Evolutionary conservation across 2,329 filamentous ascomycete species (phyloP), one percentile per base, ranked within the genome.

Genomic region (Sclerotiophoma versabilis): DNA sequence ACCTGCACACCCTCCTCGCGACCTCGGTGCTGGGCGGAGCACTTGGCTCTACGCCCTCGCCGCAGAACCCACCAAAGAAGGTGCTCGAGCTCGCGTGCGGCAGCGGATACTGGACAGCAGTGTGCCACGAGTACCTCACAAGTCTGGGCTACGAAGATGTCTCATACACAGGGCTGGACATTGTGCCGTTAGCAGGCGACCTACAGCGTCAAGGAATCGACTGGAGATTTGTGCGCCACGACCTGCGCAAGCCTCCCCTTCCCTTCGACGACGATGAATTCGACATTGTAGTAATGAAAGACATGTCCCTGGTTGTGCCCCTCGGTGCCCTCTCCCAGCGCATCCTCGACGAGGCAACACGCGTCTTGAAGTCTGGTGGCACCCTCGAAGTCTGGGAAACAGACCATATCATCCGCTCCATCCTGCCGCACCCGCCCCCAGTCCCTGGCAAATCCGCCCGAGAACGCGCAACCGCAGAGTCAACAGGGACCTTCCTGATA

Each of bases 21-120:
- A 88, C 91, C 63, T 87, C 91, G 68, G 84, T 96, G 27, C 92
- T 95, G 66, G 91, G 92, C 37, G 86, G 86, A 10, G 90, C 92
- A 0, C 83, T 95, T 50, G 93, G 90, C 75, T 89, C 88, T 8
- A 87, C 89, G 1, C 80, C 81, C 25, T 82, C 91, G 48, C 78
- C 82, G 36, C 82, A 85, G 59, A 85, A 85, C 39, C 87, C 90
- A 17, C 93, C 93, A 0, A 83, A 83, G 65, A 62, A 62, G 60
- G 88, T 98, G 23, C 81, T 98, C 20, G 93, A 98, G 70, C 77
- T 97, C 27, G 92, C 88, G 25, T 98, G 93, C 74, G 93, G 93
- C 15, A 89, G 89, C 17, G 93, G 87, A 20, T 90, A 96, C 71
- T 97, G 93, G 93, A 93, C 90, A 64, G 88, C 90, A 26, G 87